These are phyloP conservation scores for Bertia moriformis DNA, from an alignment of 2,329 filamentous ascomycete genomes.

Conservation along the genomic window DNA sequence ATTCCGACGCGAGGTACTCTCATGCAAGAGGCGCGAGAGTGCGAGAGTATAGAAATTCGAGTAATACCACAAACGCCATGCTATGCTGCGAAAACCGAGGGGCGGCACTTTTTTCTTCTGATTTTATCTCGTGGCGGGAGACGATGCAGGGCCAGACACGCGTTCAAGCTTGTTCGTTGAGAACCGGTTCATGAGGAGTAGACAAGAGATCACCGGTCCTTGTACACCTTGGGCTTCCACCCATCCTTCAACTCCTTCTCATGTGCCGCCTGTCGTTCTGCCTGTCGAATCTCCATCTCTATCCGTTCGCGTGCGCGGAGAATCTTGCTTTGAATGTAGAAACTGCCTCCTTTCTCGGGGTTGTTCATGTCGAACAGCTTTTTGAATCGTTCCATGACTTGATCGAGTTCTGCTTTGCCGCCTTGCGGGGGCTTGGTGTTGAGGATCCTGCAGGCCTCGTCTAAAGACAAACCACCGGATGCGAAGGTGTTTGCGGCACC, in stretches of 20 bases:
- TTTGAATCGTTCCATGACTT: conserved; percentile 80
- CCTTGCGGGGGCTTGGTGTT: conserved; percentile 83
- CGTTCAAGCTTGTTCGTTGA: background rate
- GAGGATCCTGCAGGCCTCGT: conserved; percentile 93
- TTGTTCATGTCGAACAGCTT: conserved; percentile 87
- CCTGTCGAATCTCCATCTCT: conserved; percentile 68
- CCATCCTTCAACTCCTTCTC: conserved; percentile 72
- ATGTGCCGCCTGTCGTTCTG: conserved; percentile 53
- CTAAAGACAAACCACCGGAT: conserved; percentile 69
- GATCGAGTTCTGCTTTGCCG: conserved; percentile 56
- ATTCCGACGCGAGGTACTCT: no score
- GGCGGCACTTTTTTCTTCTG: no score
- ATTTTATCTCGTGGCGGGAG: no score
- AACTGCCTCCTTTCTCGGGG: conserved; percentile 87
- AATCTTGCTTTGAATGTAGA: conserved; percentile 96
- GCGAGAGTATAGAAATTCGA: no score
- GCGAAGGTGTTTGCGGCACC: conserved; percentile 30
- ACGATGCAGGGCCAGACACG: no score
- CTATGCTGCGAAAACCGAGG: no score
- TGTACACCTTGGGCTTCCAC: conserved; percentile 91
- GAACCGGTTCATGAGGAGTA: background rate
- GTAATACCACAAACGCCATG: no score
- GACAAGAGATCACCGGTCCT: background rate
- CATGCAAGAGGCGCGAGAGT: no score
- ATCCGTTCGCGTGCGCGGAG: conserved; percentile 80